Conservation (phyloP, 2,329 filamentous ascomycete genomes). For the Sclerotinia minor region DNA sequence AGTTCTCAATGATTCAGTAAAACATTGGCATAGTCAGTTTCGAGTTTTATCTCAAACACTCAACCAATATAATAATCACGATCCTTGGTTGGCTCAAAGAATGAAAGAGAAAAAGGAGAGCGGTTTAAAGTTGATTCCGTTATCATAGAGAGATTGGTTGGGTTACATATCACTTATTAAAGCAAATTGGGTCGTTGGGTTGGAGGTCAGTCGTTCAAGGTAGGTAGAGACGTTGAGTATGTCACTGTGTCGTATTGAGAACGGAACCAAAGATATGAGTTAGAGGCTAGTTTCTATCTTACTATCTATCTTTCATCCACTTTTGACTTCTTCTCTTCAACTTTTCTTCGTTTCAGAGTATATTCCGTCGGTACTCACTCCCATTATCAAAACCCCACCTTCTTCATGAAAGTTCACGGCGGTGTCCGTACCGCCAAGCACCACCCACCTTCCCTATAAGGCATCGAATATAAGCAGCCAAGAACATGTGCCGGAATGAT, state of each 20-base stretch:
- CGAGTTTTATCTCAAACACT: not conserved
- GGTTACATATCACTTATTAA: not conserved
- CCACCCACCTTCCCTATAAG: constrained; percentile 12
- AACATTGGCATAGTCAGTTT: not conserved
- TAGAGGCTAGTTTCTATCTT: not conserved
- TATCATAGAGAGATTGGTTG: not conserved
- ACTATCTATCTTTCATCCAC: not conserved
- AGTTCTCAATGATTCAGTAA: not conserved
- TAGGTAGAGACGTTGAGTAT: not conserved
- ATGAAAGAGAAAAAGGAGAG: not conserved
- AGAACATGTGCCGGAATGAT: constrained; percentile 10
- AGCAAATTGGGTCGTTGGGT: not conserved
- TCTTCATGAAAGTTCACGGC: not conserved
- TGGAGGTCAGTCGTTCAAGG: not conserved
- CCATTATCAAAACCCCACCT: not conserved
- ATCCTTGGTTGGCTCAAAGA: not conserved
- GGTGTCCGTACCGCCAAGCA: constrained; percentile 10
- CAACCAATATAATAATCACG: too few species aligned
- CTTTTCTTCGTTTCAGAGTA: not conserved
- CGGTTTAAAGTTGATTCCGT: not conserved
- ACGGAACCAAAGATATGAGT: not conserved
- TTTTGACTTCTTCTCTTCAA: not conserved
- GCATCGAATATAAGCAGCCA: not conserved
- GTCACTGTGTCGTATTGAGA: too few species aligned
- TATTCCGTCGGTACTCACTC: not conserved